A percentile compares a stretch with the other conserved stretches of the same genome.
Evolutionary conservation across 2,329 filamentous ascomycete genomes (phyloP).

Genomic region (Neoarthrinium moseri): DNA sequence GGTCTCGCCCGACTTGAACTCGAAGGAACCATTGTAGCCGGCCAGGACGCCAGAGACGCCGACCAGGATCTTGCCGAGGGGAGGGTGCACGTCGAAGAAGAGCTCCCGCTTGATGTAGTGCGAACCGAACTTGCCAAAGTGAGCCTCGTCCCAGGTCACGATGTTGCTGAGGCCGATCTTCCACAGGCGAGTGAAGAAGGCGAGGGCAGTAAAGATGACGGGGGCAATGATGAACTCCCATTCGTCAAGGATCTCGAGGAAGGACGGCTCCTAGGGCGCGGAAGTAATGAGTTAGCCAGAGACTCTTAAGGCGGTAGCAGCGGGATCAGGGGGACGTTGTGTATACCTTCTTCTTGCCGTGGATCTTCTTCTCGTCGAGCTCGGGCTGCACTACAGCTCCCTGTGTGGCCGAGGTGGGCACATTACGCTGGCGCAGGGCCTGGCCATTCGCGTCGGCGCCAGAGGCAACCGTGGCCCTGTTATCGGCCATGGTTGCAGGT

Average conservation of each 20-base stretch:
- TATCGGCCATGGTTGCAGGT: slow-evolving; percentile 46
- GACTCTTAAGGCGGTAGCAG: slow-evolving; percentile 8
- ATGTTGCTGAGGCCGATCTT: slow-evolving; percentile 69
- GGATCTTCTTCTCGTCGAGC: slow-evolving; percentile 60
- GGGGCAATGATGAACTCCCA: slow-evolving; percentile 63
- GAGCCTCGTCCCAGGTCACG: slow-evolving; percentile 66
- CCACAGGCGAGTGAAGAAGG: slow-evolving; percentile 66
- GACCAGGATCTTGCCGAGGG: slow-evolving; percentile 97
- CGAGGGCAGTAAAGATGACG: slow-evolving; percentile 58
- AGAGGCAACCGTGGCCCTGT: slow-evolving; percentile 56
- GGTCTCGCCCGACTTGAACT: slow-evolving; percentile 97
- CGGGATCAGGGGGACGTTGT: neutral
- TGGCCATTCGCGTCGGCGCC: slow-evolving; percentile 56
- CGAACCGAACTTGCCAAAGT: slow-evolving; percentile 96
- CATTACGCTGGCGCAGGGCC: slow-evolving; percentile 55
- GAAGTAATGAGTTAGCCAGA: slow-evolving; percentile 20
- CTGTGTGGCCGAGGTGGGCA: slow-evolving; percentile 41
- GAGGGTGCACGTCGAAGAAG: slow-evolving; percentile 91
- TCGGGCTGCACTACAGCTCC: slow-evolving; percentile 37
- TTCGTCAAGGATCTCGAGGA: slow-evolving; percentile 62
- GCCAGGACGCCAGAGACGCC: slow-evolving; percentile 94
- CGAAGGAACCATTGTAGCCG: slow-evolving; percentile 98
- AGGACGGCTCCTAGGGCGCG: slow-evolving; percentile 44
- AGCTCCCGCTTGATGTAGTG: slow-evolving; percentile 99
- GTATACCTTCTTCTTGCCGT: slow-evolving; percentile 51